Evolutionary conservation across 495 filamentous ascomycete genomes (phyloP).

Genomic region (Oidiodendron maius): DNA sequence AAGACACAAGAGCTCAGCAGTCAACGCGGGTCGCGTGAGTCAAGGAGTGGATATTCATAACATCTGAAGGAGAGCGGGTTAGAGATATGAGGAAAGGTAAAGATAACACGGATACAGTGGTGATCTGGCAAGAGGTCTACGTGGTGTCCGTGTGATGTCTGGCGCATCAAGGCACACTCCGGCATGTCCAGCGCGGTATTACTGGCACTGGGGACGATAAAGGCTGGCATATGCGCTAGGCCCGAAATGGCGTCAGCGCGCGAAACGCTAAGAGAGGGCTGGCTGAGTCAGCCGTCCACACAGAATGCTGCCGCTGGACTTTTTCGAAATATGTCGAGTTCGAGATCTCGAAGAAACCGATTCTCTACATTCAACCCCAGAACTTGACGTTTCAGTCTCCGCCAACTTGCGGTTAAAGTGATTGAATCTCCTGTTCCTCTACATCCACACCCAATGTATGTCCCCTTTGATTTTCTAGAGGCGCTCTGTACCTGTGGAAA

Average conservation of each 20-base stretch:
- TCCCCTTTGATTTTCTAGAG: too few relatives aligned
- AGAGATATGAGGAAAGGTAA: neutral
- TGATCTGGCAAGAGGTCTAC: too few relatives aligned
- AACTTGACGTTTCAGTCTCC: conserved; percentile 86
- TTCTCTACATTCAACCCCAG: conserved; percentile 13
- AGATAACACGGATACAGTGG: too few relatives aligned
- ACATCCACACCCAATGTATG: conserved; percentile 13
- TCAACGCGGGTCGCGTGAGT: conserved; percentile 9
- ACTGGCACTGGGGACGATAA: too few relatives aligned
- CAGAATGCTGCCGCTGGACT: neutral
- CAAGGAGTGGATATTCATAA: conserved; percentile 4
- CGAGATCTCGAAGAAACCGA: neutral
- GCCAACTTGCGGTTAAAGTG: conserved; percentile 82
- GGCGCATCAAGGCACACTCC: too few relatives aligned
- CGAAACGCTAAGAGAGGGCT: neutral
- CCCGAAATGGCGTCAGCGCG: too few relatives aligned
- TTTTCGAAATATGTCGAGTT: neutral
- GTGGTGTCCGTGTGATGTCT: too few relatives aligned
- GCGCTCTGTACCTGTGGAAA: too few relatives aligned
- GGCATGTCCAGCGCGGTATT: too few relatives aligned
- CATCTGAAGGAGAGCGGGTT: neutral
- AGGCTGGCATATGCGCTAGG: too few relatives aligned
- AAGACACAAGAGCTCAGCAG: neutral
- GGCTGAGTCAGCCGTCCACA: neutral
- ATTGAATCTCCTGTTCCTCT: conserved; percentile 82